Conservation (phyloP, 345 rosid genomes). For the Salix arbutifolia region DNA sequence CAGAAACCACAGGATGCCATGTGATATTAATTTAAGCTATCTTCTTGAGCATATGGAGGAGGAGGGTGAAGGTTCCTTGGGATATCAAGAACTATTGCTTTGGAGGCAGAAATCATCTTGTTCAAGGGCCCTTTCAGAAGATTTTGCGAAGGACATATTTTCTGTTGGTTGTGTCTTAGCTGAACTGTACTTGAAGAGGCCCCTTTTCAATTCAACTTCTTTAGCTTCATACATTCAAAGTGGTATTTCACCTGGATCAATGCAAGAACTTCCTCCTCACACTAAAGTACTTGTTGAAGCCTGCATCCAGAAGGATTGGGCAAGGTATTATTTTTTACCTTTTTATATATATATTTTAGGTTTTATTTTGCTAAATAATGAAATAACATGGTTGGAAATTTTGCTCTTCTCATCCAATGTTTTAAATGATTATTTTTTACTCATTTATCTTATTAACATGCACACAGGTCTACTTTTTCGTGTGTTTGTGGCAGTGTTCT, state of each 20-base stretch:
- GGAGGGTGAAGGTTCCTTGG: slow-evolving; percentile 46
- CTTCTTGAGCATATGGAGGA: slow-evolving; percentile 68
- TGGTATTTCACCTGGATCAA: slow-evolving; percentile 50
- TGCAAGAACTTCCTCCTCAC: slow-evolving; percentile 73
- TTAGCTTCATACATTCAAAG: slow-evolving; percentile 44
- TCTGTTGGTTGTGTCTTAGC: slow-evolving; percentile 80
- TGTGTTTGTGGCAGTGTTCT: background rate
- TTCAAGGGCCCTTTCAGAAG: slow-evolving; percentile 33
- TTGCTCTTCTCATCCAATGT: background rate
- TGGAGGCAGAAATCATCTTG: slow-evolving; percentile 59
- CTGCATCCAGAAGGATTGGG: slow-evolving; percentile 66
- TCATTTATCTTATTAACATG: background rate
- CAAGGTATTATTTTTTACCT: slow-evolving; percentile 40
- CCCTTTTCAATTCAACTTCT: slow-evolving; percentile 69
- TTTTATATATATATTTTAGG: background rate
- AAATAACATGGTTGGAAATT: background rate
- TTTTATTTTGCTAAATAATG: background rate
- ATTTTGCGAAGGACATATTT: slow-evolving; percentile 64
- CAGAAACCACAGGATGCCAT: slow-evolving; percentile 27
- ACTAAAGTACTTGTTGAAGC: slow-evolving; percentile 67
- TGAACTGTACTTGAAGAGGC: slow-evolving; percentile 68
- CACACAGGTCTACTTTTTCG: background rate
- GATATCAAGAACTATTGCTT: slow-evolving; percentile 60
- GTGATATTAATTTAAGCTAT: slow-evolving; percentile 44
- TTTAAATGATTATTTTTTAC: slow-evolving; percentile 10